Conservation (phyloP, 176 grass and related monocot species). For the Oryza meyeriana region DNA sequence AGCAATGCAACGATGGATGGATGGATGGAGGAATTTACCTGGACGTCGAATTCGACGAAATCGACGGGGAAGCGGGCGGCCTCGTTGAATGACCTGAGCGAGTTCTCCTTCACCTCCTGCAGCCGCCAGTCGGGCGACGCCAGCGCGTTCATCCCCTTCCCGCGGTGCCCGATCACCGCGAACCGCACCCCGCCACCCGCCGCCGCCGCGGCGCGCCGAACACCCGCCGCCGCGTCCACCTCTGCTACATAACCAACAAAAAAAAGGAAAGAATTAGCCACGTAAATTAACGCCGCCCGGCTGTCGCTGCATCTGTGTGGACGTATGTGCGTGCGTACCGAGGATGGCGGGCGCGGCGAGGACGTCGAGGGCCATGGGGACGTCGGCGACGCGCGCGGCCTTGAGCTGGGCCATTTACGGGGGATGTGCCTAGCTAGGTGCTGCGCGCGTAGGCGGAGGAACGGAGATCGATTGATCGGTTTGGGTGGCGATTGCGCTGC, state of each 20-base stretch:
- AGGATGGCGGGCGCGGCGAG: constrained; percentile 26
- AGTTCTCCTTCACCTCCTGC: constrained; percentile 89
- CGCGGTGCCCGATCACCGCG: constrained; percentile 77
- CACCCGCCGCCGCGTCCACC: not conserved
- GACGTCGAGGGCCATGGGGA: constrained; percentile 50
- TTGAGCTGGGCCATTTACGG: constrained; percentile 61
- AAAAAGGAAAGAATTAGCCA: no score
- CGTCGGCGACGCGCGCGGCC: constrained; percentile 69
- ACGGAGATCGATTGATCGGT: not conserved
- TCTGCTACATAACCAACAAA: not conserved
- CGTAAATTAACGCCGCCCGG: not conserved
- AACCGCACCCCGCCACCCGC: constrained; percentile 30
- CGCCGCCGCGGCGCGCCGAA: not conserved
- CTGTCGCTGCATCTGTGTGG: not conserved
- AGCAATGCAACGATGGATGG: not conserved
- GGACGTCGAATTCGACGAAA: constrained; percentile 93
- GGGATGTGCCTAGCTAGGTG: not conserved
- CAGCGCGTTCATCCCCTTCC: constrained; percentile 97
- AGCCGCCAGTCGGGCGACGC: constrained; percentile 62
- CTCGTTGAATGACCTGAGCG: constrained; percentile 78
- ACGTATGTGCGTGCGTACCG: not conserved
- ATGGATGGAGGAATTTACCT: constrained; percentile 34
- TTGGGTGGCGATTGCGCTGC: not conserved
- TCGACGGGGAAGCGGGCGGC: constrained; percentile 77
- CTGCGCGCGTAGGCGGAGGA: not conserved